A percentile compares a stretch with the other conserved stretches of the same genome.
phyloP scores from a whole-genome alignment of 306 rosid genomes.

The Pyrus communis region DNA sequence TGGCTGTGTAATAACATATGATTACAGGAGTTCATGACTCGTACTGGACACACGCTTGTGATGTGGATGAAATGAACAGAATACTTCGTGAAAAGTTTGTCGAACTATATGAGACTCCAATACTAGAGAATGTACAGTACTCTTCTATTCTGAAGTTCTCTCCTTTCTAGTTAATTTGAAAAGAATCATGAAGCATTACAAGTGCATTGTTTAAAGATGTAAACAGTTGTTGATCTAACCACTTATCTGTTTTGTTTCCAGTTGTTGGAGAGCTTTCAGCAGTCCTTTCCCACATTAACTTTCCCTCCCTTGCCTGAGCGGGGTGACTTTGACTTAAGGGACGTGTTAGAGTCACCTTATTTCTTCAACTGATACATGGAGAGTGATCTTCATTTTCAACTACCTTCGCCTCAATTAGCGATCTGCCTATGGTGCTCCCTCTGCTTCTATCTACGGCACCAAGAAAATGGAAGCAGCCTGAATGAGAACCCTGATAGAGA shows the following conservation, averaged over 20 bases:
- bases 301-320: slow-evolving; percentile 88
- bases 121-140: slow-evolving; percentile 65
- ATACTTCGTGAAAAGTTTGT: slow-evolving; percentile 80
- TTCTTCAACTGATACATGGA: slow-evolving; percentile 65
- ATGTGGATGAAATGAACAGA: slow-evolving; percentile 78
- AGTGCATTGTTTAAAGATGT: background rate
- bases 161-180: background rate
- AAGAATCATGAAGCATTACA: background rate
- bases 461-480: slow-evolving; percentile 5
- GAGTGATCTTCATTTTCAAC: slow-evolving; percentile 4
- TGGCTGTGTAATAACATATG: slow-evolving; percentile 6
- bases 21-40: slow-evolving; percentile 95
- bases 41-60: slow-evolving; percentile 92
- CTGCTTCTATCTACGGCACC: slow-evolving; percentile 5
- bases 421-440: slow-evolving; percentile 10
- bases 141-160: background rate
- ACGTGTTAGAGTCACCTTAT: slow-evolving; percentile 78
- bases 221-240: slow-evolving; percentile 3
- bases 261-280: slow-evolving; percentile 69
- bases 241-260: slow-evolving; percentile 28
- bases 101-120: slow-evolving; percentile 71
- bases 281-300: slow-evolving; percentile 51
- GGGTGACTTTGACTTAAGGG: slow-evolving; percentile 63
- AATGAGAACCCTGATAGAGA: slow-evolving; percentile 1
- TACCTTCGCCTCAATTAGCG: background rate